phyloP scores from a whole-genome alignment of 805 yeast species.

The Lachancea sp. region DNA sequence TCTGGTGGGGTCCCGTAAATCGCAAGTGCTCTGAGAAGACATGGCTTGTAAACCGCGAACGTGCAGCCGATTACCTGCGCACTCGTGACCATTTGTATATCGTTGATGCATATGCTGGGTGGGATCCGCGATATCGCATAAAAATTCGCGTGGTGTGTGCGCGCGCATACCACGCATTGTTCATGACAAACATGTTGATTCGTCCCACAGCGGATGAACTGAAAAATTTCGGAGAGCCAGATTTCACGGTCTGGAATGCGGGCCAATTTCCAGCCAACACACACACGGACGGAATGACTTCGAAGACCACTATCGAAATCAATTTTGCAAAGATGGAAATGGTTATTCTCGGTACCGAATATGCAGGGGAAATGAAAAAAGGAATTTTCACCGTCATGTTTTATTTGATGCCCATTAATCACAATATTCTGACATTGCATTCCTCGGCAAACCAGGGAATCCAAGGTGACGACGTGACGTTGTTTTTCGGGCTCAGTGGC shows the following conservation, averaged over 20 bases:
- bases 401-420: slow-evolving; percentile 93
- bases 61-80: slow-evolving; percentile 94
- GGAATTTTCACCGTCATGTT: slow-evolving; percentile 99
- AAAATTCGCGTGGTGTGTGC: slow-evolving; percentile 96
- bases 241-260: slow-evolving; percentile 95
- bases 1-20: slow-evolving; percentile 99
- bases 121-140: slow-evolving; percentile 97
- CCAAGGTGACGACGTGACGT: slow-evolving; percentile 75
- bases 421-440: slow-evolving; percentile 87
- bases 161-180: slow-evolving; percentile 95
- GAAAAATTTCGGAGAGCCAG: slow-evolving; percentile 89
- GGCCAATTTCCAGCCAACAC: slow-evolving; percentile 98
- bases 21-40: slow-evolving; percentile 89
- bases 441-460: slow-evolving; percentile 92
- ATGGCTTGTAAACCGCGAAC: slow-evolving; percentile 91
- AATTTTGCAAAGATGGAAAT: slow-evolving; percentile 97
- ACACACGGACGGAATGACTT: slow-evolving; percentile 95
- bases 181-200: slow-evolving; percentile 97
- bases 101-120: slow-evolving; percentile 95
- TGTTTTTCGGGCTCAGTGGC: slow-evolving; percentile 95
- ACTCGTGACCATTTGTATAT: slow-evolving; percentile 91
- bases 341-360: slow-evolving; percentile 97
- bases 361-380: slow-evolving; percentile 99
- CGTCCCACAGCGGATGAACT: slow-evolving; percentile 90
- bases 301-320: slow-evolving; percentile 90